Conservation (phyloP, 306 rosid species). For the Argentina anserina region DNA sequence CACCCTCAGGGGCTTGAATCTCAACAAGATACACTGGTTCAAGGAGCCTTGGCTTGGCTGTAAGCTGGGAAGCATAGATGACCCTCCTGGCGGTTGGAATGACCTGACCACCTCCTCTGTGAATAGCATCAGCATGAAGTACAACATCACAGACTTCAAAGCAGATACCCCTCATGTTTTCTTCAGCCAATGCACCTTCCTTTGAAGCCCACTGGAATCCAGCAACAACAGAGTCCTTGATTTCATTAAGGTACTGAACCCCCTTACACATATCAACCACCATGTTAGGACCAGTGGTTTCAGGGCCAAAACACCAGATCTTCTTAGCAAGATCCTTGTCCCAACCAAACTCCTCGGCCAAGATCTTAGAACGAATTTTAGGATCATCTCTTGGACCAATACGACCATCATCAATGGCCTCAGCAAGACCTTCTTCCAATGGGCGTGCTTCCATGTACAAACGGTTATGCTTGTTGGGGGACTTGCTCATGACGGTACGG, state of each 20-base stretch:
- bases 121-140: constrained; percentile 74
- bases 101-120: constrained; percentile 84
- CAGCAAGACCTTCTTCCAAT: constrained; percentile 61
- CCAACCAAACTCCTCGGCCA: constrained; percentile 69
- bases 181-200: constrained; percentile 79
- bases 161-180: constrained; percentile 76
- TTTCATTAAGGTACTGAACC: constrained; percentile 75
- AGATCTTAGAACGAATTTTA: constrained; percentile 54
- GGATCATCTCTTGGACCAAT: constrained; percentile 89
- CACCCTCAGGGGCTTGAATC: constrained; percentile 82
- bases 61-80: constrained; percentile 63
- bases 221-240: constrained; percentile 76
- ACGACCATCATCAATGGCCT: constrained; percentile 75
- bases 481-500: constrained; percentile 92
- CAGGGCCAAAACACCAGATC: constrained; percentile 91
- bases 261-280: constrained; percentile 93
- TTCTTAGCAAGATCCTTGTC: constrained; percentile 86
- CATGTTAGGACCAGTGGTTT: constrained; percentile 79
- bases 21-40: constrained; percentile 83
- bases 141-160: constrained; percentile 80
- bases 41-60: constrained; percentile 78
- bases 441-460: constrained; percentile 94
- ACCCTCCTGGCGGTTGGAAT: constrained; percentile 85
- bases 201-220: constrained; percentile 90
- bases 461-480: constrained; percentile 91